Evolutionary conservation across 2,329 filamentous ascomycete species (phyloP), one percentile per base, ranked within the genome.

Genomic region (Alternaria gaisen): DNA sequence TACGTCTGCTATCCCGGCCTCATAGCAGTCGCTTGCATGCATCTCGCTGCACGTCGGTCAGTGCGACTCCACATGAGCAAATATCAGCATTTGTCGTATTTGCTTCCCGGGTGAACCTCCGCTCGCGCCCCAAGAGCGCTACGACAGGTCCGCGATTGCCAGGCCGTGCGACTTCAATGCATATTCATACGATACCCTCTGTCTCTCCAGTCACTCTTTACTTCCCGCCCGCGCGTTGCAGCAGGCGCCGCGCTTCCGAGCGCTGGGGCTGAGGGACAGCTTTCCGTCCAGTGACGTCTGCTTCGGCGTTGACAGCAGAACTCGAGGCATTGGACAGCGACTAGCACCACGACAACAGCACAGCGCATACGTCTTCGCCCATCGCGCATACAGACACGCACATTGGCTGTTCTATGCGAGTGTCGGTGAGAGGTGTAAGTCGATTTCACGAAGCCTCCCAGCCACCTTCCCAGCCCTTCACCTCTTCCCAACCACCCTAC

Each of bases 401-500:
- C 57, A 54, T 44, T 60, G 44, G 63, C 26, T 34, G 44, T 47
- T 48, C 44, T 22, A 22, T 58, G 54, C 50, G 58, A 66, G 58
- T 66, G 65, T 67, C 63, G 65, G 63, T 67, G 65, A 59, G 60
- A 57, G 48, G 34, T 55, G 60, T 61, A 57, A 58, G 63, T 61
- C 36, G 53, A 51, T 34, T 60, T 30, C 30, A 42, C 61, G 30
- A 58, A 53, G 52, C 28, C 36, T 42, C 60, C 67, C 69, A 70
- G 66, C 67, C 68, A 61, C 63, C 64, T 60, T 60, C 54, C 68
- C 67, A 70, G 61, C 66, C 57, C 58, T 60, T 60, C 53, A 60
- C 53, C 53, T 52, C 42, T 55, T 43, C 53, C 53, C 57, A 56
- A 52, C 58, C 58, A 34, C 58, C 53, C 47, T 32, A 7, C 42